Base-by-base conservation (phyloP, 495 filamentous ascomycete species). In the Penicillium nucicola region DNA sequence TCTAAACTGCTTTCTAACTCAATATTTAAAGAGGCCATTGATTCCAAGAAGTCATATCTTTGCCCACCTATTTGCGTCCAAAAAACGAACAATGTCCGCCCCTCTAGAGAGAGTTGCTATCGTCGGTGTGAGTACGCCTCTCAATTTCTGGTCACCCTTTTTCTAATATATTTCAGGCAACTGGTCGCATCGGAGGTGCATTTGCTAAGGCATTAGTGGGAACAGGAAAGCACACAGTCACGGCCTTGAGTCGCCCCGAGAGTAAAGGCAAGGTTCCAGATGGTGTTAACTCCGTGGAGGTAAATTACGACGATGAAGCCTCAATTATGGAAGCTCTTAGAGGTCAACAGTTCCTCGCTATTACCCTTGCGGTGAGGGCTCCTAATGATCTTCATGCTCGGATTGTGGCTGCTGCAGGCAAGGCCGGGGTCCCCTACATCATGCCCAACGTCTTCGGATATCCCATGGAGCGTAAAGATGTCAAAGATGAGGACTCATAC, bases 381-480 rank as follows among this genome's bases (percentile, higher is more conserved):
- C 67, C 76, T 0, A 55, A 45, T 1, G 68, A 76, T 1, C 67
- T 65, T 3, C 77, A 84, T 18, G 45, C 39, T 20, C 70, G 70
- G 35, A 72, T 88, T 51, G 61, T 83, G 45, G 53, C 72, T 2
- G 85, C 85, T 1, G 86, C 86, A 2, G 79, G 75, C 10, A 72
- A 77, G 25, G 85, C 86, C 2, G 77, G 76, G 2, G 80, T 89
- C 0, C 65, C 61, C 0, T 86, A 81, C 66, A 61, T 89, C 51
- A 66, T 87, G 43, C 85, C 86, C 14, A 86, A 86, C 58, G 71
- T 71, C 36, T 87, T 62, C 43, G 77, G 78, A 15, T 45, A 48
- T 30, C 77, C 82, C 42, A 18, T 58, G 7, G 35, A 1, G 0
- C 20, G 28, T 1, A 32, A 32, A 41, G 9, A 22, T 70, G 3